Percentiles rank a stretch among this genome's conserved stretches.
These are phyloP conservation scores for Xylaria longipes DNA, from an alignment of 495 filamentous ascomycete genomes.

Conservation along the genomic window DNA sequence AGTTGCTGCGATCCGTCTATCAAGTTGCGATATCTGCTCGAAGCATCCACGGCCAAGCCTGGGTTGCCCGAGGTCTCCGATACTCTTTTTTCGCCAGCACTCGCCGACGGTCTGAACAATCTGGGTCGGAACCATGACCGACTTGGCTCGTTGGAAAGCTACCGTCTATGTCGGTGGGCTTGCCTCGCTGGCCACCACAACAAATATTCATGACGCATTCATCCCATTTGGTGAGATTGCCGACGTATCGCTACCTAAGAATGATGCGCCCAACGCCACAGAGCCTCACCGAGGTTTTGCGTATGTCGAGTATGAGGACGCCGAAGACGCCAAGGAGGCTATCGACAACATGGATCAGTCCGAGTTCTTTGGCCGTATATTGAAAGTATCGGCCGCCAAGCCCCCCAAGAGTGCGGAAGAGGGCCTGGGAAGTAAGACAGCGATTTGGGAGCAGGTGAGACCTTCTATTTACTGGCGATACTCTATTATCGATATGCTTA, in stretches of 20 bases:
- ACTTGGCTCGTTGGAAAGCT: constrained; percentile 81
- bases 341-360: constrained; percentile 99
- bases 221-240: constrained; percentile 94
- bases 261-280: constrained; percentile 69
- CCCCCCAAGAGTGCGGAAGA: constrained; percentile 87
- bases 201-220: constrained; percentile 86
- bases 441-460: constrained; percentile 95
- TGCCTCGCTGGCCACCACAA: constrained; percentile 74
- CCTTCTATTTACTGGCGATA: constrained; percentile 15
- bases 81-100: not conserved
- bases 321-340: constrained; percentile 87
- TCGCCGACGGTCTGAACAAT: constrained; percentile 10
- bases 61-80: not conserved
- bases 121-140: constrained; percentile 66
- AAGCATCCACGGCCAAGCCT: not conserved
- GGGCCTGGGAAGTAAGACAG: constrained; percentile 90
- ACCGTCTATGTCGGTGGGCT: constrained; percentile 93
- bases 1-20: not conserved
- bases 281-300: constrained; percentile 92
- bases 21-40: constrained; percentile 1
- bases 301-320: constrained; percentile 92
- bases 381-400: constrained; percentile 92
- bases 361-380: constrained; percentile 89
- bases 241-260: constrained; percentile 86
- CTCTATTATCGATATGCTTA: constrained; percentile 38